Percentiles rank a stretch among this genome's conserved stretches.
phyloP scores from a whole-genome alignment of 495 filamentous ascomycete genomes.

The Podospora tetraspora region DNA sequence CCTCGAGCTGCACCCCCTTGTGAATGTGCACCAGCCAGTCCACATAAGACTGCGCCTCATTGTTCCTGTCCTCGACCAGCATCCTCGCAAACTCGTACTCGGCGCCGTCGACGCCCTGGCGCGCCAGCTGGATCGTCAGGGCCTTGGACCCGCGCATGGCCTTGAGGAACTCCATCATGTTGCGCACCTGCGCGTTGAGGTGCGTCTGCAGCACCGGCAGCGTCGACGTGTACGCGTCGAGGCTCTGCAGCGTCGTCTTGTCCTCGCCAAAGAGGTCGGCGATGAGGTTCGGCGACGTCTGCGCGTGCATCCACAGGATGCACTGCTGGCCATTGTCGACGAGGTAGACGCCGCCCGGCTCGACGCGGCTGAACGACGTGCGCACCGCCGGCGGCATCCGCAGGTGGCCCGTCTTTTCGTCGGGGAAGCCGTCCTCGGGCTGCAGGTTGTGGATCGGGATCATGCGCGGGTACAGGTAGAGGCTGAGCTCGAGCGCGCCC shows the following conservation, averaged over 20 bases:
- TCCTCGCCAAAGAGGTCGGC: conserved; percentile 85
- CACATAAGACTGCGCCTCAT: conserved; percentile 94
- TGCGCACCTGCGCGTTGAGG: conserved; percentile 90
- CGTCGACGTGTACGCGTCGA: conserved; percentile 75
- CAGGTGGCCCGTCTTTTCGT: conserved; percentile 75
- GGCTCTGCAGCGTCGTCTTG: conserved; percentile 59
- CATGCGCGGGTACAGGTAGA: conserved; percentile 95
- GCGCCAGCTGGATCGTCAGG: conserved; percentile 80
- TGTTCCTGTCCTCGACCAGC: conserved; percentile 92
- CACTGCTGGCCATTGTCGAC: conserved; percentile 94
- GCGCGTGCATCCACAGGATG: conserved; percentile 86
- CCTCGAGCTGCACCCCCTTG: conserved; percentile 84
- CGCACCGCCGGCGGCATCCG: conserved; percentile 69
- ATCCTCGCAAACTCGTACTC: conserved; percentile 94
- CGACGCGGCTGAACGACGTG: conserved; percentile 84
- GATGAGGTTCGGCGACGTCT: conserved; percentile 70
- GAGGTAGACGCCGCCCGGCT: conserved; percentile 93
- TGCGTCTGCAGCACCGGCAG: conserved; percentile 82
- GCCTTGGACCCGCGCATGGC: conserved; percentile 79
- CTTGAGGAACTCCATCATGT: conserved; percentile 82
- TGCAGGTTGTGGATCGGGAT: conserved; percentile 87
- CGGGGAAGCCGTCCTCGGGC: conserved; percentile 80
- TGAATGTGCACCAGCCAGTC: conserved; percentile 98
- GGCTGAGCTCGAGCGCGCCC: conserved; percentile 74
- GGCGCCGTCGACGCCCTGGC: conserved; percentile 89